Evolutionary conservation across 345 rosid species (phyloP).

Genomic region (Citropsis articulata): DNA sequence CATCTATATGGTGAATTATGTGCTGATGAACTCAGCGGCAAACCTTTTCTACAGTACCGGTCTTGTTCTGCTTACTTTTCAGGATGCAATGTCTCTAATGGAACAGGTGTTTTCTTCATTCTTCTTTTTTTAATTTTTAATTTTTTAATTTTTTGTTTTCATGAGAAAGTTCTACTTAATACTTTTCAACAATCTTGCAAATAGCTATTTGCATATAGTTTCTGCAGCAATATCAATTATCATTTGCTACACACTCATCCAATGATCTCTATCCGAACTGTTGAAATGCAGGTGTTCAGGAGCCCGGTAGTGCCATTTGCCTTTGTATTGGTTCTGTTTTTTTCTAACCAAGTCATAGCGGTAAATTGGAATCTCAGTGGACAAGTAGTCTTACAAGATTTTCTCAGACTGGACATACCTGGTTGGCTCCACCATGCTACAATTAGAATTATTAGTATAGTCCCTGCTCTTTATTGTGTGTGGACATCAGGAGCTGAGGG

Average conservation of each 20-base stretch:
- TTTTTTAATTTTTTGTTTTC: slow-evolving; percentile 4
- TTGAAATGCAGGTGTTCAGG: slow-evolving; percentile 58
- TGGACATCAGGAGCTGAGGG: slow-evolving; percentile 95
- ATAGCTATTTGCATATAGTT: background rate
- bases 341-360: slow-evolving; percentile 72
- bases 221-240: background rate
- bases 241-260: slow-evolving; percentile 17
- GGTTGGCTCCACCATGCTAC: slow-evolving; percentile 91
- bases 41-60: slow-evolving; percentile 71
- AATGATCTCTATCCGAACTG: background rate
- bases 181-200: slow-evolving; percentile 3
- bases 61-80: slow-evolving; percentile 75
- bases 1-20: slow-evolving; percentile 65
- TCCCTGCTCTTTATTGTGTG: slow-evolving; percentile 84
- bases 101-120: slow-evolving; percentile 61
- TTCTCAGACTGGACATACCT: slow-evolving; percentile 80
- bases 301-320: slow-evolving; percentile 56
- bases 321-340: slow-evolving; percentile 57
- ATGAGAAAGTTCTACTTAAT: slow-evolving; percentile 7
- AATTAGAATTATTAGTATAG: slow-evolving; percentile 69
- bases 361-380: slow-evolving; percentile 82
- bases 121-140: background rate
- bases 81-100: slow-evolving; percentile 83
- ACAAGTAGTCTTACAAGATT: slow-evolving; percentile 66
- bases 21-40: slow-evolving; percentile 82